Conservation (phyloP, 441 rosid species). For the Omphalea diandra region DNA sequence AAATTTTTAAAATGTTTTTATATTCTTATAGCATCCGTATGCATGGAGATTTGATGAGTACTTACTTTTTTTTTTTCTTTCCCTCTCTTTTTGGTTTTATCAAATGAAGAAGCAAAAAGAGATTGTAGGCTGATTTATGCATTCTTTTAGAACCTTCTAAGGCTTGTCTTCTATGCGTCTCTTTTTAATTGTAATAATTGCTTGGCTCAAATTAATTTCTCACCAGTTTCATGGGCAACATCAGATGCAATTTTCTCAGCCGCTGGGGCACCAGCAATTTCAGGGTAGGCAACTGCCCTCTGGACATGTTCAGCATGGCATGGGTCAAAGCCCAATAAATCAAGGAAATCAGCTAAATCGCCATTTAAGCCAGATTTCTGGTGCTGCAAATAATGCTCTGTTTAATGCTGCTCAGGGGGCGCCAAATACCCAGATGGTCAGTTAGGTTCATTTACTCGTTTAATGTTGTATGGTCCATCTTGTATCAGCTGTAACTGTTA, state of each 20-base stretch:
- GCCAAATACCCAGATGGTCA: constrained; percentile 82
- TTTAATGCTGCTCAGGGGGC: constrained; percentile 92
- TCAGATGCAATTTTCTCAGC: constrained; percentile 92
- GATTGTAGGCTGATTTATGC: background rate
- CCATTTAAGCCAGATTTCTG: constrained; percentile 76
- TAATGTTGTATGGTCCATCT: constrained; percentile 3
- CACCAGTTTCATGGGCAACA: constrained; percentile 71
- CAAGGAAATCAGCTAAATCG: constrained; percentile 82
- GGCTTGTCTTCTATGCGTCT: background rate
- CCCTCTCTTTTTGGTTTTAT: too few species aligned
- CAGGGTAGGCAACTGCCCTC: constrained; percentile 83
- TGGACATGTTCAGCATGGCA: constrained; percentile 76
- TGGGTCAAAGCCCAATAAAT: constrained; percentile 86
- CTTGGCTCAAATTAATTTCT: constrained; percentile 18
- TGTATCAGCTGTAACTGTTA: background rate
- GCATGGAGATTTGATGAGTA: background rate
- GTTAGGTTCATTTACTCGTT: constrained; percentile 30
- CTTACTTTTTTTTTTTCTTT: background rate
- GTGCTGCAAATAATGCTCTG: constrained; percentile 73
- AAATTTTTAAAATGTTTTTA: too few species aligned
- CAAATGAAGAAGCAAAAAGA: background rate
- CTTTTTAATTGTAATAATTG: constrained; percentile 3
- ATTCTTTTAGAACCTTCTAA: background rate
- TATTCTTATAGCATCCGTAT: too few species aligned
- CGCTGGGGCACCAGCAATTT: constrained; percentile 87